These are phyloP conservation scores for Schoenoplectus triqueter DNA, from an alignment of 202 grass and related monocot genomes.

Conservation along the genomic window DNA sequence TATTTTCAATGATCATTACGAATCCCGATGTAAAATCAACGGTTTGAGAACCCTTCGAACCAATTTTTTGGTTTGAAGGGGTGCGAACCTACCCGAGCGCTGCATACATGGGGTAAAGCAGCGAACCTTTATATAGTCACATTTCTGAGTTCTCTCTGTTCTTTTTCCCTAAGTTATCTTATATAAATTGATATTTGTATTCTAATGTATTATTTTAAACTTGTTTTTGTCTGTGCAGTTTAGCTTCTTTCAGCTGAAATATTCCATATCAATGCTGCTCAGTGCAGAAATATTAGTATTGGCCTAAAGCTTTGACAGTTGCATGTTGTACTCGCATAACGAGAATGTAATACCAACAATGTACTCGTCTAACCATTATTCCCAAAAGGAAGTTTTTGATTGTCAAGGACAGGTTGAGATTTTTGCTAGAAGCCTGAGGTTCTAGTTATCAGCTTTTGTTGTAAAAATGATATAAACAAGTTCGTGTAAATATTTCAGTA, in stretches of 20 bases:
- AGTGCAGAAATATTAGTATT: background rate
- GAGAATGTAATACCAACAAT: background rate
- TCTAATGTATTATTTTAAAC: background rate
- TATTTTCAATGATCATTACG: no score
- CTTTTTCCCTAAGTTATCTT: background rate
- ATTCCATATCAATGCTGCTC: background rate
- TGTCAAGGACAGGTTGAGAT: background rate
- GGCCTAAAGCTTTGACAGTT: background rate
- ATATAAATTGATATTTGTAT: background rate
- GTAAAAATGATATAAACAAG: constrained; percentile 21
- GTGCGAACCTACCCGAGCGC: no score
- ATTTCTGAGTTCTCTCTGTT: background rate
- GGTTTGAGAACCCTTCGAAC: no score
- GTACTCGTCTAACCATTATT: constrained; percentile 23
- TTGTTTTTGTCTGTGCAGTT: constrained; percentile 34
- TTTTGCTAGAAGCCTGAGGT: constrained; percentile 1
- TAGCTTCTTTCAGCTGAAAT: background rate
- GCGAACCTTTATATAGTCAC: background rate
- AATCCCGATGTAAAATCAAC: no score
- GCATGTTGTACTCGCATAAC: constrained; percentile 29
- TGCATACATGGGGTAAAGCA: background rate
- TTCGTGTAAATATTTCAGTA: constrained; percentile 28
- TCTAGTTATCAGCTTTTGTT: constrained; percentile 16
- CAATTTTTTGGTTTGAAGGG: no score
- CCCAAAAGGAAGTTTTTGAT: background rate